Base-by-base conservation (phyloP, 352 stramenopile genomes). In the Chrysophaeum taylorii region DNA sequence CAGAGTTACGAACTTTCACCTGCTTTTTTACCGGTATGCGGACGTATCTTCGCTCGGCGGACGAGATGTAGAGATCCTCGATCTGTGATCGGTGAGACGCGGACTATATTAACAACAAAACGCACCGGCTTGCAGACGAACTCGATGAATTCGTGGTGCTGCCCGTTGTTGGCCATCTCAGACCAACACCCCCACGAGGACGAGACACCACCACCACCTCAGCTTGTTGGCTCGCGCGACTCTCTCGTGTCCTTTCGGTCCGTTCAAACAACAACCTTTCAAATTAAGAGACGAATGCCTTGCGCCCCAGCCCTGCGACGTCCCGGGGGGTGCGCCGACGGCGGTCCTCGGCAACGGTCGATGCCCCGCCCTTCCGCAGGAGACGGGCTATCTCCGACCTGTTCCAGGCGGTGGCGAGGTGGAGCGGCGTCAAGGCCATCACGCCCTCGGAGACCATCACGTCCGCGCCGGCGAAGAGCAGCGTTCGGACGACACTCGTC, bases 121-220 rank as follows among this genome's bases (percentile, higher is more conserved):
- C n/a, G n/a, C n/a, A 18, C 39, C 5, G 57, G 57, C 35, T 66
- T 66, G 31, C 57, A 66, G 33, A 66, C 57, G 35, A 66, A 66
- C 35, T 66, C 57, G 35, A 66, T 66, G 57, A 66, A 66, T 31
- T 66, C 57, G 57, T n/a, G n/a, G n/a, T 66, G 57, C 57, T 66
- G 57, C 1, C 57, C 57, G 33, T 42, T 66, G n/a, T n/a, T n/a
- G n/a, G n/a, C n/a, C n/a, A n/a, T n/a, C n/a, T n/a, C n/a, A n/a
- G n/a, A n/a, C n/a, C n/a, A n/a, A n/a, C n/a, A n/a, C n/a, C n/a
- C n/a, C n/a, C n/a, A n/a, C n/a, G n/a, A n/a, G n/a, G n/a, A n/a
- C n/a, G n/a, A n/a, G n/a, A n/a, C n/a, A n/a, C n/a, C n/a, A n/a
- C n/a, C n/a, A n/a, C n/a, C n/a, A n/a, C n/a, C n/a, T n/a, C n/a